phyloP scores from a whole-genome alignment of 768 basidiomycete genomes.

The Trametes coccinea region DNA sequence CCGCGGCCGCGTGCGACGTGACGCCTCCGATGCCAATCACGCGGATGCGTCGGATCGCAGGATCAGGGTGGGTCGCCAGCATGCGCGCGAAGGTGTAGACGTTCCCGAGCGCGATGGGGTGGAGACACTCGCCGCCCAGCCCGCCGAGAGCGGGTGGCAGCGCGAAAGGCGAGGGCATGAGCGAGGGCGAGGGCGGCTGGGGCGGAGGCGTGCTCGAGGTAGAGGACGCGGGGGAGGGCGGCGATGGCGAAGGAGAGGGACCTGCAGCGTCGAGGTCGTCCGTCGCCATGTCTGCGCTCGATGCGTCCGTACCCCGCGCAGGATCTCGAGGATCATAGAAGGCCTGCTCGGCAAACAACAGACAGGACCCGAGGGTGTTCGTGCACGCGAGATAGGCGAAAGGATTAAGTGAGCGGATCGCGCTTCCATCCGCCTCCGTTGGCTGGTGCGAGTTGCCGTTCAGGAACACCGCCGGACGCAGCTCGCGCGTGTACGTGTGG shows the following conservation, averaged over 20 bases:
- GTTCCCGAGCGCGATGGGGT: conserved; percentile 77
- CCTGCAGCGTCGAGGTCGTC: conserved; percentile 8
- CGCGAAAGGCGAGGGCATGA: conserved; percentile 43
- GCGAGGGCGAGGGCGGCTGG: conserved; percentile 9
- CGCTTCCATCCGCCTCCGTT: conserved; percentile 5
- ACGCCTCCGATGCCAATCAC: conserved; percentile 88
- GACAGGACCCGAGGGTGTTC: conserved; percentile 73
- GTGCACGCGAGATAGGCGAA: conserved; percentile 79
- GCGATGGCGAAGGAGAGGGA: neutral
- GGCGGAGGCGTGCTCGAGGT: conserved; percentile 18
- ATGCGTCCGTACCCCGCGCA: conserved; percentile 6
- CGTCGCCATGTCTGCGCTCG: conserved; percentile 3
- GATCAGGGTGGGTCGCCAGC: conserved; percentile 43
- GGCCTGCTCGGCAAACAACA: conserved; percentile 63
- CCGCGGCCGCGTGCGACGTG: conserved; percentile 54
- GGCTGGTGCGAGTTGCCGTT: conserved; percentile 6
- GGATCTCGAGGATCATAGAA: conserved; percentile 16
- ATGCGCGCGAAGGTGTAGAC: conserved; percentile 62
- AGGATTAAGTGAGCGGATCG: conserved; percentile 38
- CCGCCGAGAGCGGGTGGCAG: conserved; percentile 70
- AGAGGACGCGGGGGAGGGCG: conserved; percentile 1
- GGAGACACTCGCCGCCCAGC: conserved; percentile 74
- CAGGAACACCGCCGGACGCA: conserved; percentile 17
- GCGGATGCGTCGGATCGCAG: conserved; percentile 47
- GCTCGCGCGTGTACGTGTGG: conserved; percentile 37